Evolutionary conservation across 257 asterid genomes (phyloP).

Genomic region (Cordia subcordata): DNA sequence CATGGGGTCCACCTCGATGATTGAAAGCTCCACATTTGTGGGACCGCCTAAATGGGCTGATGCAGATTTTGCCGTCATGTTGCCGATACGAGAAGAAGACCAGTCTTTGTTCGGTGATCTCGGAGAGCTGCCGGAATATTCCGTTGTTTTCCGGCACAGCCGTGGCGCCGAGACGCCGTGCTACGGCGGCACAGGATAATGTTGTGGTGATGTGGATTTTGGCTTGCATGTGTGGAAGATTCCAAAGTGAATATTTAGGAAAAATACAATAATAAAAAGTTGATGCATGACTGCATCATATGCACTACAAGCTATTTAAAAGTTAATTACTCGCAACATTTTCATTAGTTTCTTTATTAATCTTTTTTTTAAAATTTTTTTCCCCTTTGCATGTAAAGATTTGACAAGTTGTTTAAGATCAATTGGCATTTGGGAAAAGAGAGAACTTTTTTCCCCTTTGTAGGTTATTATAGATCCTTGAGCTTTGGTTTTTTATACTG

Average conservation of each 20-base stretch:
- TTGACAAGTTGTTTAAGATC: neutral
- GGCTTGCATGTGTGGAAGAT: constrained; percentile 4
- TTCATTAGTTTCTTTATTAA: too few relatives aligned
- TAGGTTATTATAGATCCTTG: neutral
- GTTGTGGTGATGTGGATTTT: constrained; percentile 8
- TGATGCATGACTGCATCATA: neutral
- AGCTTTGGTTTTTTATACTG: too few relatives aligned
- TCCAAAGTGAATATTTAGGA: neutral
- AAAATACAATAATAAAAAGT: neutral
- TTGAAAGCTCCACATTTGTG: constrained; percentile 45
- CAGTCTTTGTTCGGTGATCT: constrained; percentile 67
- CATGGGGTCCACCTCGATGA: constrained; percentile 40
- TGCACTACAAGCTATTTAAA: neutral
- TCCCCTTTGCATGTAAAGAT: neutral
- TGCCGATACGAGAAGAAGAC: constrained; percentile 68
- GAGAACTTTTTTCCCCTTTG: neutral
- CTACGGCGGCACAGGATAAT: constrained; percentile 36
- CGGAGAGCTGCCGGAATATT: constrained; percentile 73
- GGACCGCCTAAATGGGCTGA: constrained; percentile 49
- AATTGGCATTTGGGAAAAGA: neutral
- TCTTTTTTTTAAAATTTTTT: too few relatives aligned
- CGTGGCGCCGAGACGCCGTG: constrained; percentile 38
- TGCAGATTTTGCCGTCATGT: constrained; percentile 37
- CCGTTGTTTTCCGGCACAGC: constrained; percentile 53
- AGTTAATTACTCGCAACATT: neutral